Percentiles rank a stretch among this genome's conserved stretches.
Evolutionary conservation across 805 yeast genomes (phyloP).

Genomic region (Zygoascus flipseniorum): DNA sequence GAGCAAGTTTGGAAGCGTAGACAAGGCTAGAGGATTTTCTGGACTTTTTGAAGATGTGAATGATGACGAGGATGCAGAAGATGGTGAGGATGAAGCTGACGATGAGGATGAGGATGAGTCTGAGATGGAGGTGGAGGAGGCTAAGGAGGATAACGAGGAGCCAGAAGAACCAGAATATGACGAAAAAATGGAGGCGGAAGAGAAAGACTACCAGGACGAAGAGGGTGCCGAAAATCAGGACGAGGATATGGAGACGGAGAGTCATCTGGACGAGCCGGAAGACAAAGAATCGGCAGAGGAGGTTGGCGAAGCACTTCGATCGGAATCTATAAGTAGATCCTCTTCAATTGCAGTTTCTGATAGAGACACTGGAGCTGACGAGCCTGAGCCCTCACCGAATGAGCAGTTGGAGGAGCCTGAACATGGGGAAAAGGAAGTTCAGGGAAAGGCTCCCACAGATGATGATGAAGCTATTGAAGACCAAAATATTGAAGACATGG

Average conservation of each 20-base stretch:
- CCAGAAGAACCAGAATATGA: background rate
- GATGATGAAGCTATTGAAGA: background rate
- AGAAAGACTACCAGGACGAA: background rate
- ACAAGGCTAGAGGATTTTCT: constrained; percentile 29
- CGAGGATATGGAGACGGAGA: constrained; percentile 2
- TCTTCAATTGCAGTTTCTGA: background rate
- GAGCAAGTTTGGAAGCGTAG: constrained; percentile 31
- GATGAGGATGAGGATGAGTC: constrained; percentile 9
- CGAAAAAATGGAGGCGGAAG: background rate
- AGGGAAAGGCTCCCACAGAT: background rate
- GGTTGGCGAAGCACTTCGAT: background rate
- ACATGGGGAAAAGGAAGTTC: background rate
- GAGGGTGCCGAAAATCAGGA: background rate
- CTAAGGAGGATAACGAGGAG: background rate
- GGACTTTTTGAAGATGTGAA: constrained; percentile 30
- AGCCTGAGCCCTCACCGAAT: background rate
- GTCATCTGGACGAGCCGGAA: constrained; percentile 3
- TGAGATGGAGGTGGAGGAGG: constrained; percentile 10
- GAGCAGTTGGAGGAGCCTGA: background rate
- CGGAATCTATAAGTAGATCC: background rate
- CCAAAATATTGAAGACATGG: background rate
- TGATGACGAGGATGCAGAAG: constrained; percentile 14
- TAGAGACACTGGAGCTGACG: background rate
- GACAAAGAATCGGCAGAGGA: background rate
- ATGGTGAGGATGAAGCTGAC: constrained; percentile 9